These are phyloP conservation scores for Entrophospora sp. DNA, from an alignment of 192 early-diverging fungal species.

Conservation along the genomic window DNA sequence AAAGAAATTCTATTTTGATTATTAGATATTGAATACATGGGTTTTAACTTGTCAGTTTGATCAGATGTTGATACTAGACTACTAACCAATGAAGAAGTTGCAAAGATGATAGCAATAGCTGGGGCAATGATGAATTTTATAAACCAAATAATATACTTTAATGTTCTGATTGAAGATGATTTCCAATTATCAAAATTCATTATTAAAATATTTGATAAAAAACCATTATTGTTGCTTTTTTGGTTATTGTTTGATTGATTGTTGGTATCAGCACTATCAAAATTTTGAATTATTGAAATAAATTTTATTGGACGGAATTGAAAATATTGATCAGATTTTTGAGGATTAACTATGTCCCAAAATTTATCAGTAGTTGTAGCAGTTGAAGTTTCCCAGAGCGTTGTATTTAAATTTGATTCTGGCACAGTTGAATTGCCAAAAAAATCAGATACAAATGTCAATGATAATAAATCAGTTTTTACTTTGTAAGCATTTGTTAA, in stretches of 20 bases:
- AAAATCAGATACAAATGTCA: no score
- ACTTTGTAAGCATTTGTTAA: not conserved
- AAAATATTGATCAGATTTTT: slow-evolving; percentile 34
- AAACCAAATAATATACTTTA: not conserved
- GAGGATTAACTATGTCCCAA: slow-evolving; percentile 44
- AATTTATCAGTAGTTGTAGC: slow-evolving; percentile 20
- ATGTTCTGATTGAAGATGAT: not conserved
- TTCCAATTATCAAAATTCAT: no score
- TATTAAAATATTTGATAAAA: no score
- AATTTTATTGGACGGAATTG: slow-evolving; percentile 33
- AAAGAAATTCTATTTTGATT: not conserved
- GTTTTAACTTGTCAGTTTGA: not conserved
- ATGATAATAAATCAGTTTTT: not conserved
- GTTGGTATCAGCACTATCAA: no score
- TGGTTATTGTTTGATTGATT: not conserved
- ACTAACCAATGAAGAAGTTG: not conserved
- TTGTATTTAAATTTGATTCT: not conserved
- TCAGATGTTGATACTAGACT: not conserved
- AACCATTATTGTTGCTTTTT: not conserved
- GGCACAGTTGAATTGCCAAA: not conserved
- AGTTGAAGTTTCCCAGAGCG: not conserved
- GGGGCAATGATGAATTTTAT: not conserved
- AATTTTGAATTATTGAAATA: not conserved
- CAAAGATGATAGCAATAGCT: not conserved
- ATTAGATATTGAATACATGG: not conserved